These are phyloP conservation scores for Tuctoria greenei DNA, from an alignment of 176 grass and related monocot species.

Conservation along the genomic window DNA sequence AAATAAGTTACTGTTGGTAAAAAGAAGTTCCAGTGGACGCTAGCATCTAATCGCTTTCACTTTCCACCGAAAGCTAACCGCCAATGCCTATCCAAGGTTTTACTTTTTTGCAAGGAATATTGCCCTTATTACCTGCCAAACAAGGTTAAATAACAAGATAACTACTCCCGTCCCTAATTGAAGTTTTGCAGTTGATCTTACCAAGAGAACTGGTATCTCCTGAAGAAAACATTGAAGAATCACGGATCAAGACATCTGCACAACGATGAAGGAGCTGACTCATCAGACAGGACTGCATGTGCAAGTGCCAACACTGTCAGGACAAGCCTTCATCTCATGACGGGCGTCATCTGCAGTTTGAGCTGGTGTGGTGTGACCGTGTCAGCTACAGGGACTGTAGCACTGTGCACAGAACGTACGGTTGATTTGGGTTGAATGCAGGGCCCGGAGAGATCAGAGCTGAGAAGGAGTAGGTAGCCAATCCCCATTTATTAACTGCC, in stretches of 20 bases:
- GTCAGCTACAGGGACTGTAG: conserved; percentile 13
- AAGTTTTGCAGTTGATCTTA: neutral
- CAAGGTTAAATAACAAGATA: neutral
- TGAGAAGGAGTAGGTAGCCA: conserved; percentile 31
- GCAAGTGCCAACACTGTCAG: neutral
- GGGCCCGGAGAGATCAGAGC: neutral
- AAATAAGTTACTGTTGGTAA: neutral
- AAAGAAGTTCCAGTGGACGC: neutral
- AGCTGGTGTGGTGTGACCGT: neutral
- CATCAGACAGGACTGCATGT: neutral
- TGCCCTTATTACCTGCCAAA: neutral
- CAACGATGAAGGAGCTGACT: neutral
- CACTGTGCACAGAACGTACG: conserved; percentile 26
- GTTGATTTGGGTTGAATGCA: conserved; percentile 25
- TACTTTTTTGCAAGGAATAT: no score
- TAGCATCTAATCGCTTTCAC: conserved; percentile 37
- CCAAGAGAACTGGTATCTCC: neutral
- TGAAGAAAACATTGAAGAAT: neutral
- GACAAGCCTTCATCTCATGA: neutral
- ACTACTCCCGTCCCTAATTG: neutral
- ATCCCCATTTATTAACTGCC: conserved; percentile 53
- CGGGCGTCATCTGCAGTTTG: neutral
- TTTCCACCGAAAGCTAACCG: conserved; percentile 36
- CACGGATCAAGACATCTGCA: neutral
- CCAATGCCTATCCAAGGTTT: neutral